Evolutionary conservation across 2,329 filamentous ascomycete genomes (phyloP).

Genomic region (Pyricularia sp.): DNA sequence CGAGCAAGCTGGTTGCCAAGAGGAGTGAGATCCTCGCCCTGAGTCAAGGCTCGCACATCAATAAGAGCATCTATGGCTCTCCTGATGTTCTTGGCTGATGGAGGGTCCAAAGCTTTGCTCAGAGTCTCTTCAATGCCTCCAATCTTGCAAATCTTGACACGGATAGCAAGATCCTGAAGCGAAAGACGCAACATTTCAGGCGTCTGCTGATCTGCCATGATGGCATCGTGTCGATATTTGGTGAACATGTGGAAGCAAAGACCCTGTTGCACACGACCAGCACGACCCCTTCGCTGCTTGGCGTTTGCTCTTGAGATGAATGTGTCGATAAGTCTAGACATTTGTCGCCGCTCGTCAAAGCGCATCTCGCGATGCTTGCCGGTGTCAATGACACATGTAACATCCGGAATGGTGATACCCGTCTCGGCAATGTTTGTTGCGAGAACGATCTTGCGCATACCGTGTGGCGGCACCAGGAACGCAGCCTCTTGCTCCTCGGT

Average conservation of each 20-base stretch:
- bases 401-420: conserved; percentile 94
- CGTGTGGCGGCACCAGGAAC: conserved; percentile 71
- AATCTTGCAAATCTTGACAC: conserved; percentile 94
- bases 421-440: conserved; percentile 98
- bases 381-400: conserved; percentile 92
- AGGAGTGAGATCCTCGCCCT: conserved; percentile 70
- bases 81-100: conserved; percentile 82
- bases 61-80: conserved; percentile 85
- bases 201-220: conserved; percentile 85
- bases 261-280: conserved; percentile 88
- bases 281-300: conserved; percentile 85
- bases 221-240: conserved; percentile 69
- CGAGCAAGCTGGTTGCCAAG: conserved; percentile 78
- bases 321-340: conserved; percentile 81
- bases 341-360: conserved; percentile 83
- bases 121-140: conserved; percentile 87
- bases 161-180: conserved; percentile 84
- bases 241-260: conserved; percentile 96
- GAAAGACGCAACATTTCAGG: conserved; percentile 93
- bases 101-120: conserved; percentile 76
- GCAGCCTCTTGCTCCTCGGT: conserved; percentile 94
- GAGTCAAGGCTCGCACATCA: conserved; percentile 80
- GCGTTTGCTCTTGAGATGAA: conserved; percentile 95
- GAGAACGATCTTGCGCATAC: conserved; percentile 82
- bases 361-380: conserved; percentile 97